A percentile compares a stretch with the other conserved stretches of the same genome.
phyloP scores from a whole-genome alignment of 169 alveolate species.

The Cyclospora cayetanensis region DNA sequence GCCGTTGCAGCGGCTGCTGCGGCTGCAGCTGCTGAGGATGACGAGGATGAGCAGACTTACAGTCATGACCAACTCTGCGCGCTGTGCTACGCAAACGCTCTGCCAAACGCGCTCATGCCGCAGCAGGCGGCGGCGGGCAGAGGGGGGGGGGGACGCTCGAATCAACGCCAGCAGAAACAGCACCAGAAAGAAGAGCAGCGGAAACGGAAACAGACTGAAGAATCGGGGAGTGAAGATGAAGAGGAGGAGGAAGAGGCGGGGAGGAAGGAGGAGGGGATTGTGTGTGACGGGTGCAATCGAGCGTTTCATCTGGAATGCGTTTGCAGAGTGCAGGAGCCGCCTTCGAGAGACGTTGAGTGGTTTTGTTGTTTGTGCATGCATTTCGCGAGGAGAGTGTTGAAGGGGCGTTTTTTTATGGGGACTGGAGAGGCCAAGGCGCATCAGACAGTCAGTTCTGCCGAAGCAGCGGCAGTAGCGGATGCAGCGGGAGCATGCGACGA shows the following conservation, averaged over 20 bases:
- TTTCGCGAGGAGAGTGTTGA: background rate
- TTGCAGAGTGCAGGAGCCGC: background rate
- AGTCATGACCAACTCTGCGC: background rate
- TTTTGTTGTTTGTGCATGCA: constrained; percentile 27
- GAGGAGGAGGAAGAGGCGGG: background rate
- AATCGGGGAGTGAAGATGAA: background rate
- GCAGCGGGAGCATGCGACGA: background rate
- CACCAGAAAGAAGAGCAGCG: constrained; percentile 5
- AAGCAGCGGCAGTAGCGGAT: background rate
- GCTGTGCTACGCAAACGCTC: background rate
- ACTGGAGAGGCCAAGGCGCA: background rate
- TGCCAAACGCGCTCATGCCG: background rate
- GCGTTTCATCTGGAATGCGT: constrained; percentile 77
- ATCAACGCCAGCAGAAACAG: constrained; percentile 38
- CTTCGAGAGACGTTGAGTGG: constrained; percentile 7
- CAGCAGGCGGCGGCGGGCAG: constrained; percentile 10
- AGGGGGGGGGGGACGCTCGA: background rate
- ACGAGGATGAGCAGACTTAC: constrained; percentile 3
- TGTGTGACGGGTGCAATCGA: constrained; percentile 78
- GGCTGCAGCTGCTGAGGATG: background rate
- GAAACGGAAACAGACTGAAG: background rate
- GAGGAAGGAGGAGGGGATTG: constrained; percentile 31
- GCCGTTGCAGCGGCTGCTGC: background rate
- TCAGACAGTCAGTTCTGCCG: background rate
- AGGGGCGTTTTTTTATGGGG: no score